Conservation (phyloP, 2,329 filamentous ascomycete genomes). For the Aspergillus novofumigatus region DNA sequence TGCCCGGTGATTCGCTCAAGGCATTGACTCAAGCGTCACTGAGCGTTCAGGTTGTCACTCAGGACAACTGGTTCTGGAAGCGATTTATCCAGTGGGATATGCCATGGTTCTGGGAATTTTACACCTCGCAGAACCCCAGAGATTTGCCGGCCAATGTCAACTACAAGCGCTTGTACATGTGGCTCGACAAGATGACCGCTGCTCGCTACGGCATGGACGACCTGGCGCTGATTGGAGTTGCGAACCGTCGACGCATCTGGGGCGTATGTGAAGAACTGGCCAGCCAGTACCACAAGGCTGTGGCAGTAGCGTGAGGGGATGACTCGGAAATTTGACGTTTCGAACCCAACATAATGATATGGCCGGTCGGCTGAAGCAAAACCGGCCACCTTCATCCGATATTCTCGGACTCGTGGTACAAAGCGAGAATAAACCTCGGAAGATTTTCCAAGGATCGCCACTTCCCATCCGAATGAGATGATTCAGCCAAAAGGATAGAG, state of each 20-base stretch:
- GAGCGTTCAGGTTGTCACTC: conserved; percentile 14
- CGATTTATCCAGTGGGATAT: conserved; percentile 15
- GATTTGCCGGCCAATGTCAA: conserved; percentile 5
- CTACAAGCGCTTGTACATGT: conserved; percentile 15
- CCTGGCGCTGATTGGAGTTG: conserved; percentile 11
- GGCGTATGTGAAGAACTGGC: conserved; percentile 15
- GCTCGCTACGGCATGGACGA: conserved; percentile 17
- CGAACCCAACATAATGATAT: neutral
- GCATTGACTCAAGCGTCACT: conserved; percentile 14
- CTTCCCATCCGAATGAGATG: neutral
- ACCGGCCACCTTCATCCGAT: neutral
- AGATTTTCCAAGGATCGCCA: neutral
- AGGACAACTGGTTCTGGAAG: conserved; percentile 19
- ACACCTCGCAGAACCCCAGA: conserved; percentile 2
- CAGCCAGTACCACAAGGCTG: conserved; percentile 5
- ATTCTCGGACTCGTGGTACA: no score
- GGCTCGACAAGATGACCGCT: conserved; percentile 12
- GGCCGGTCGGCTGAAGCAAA: neutral
- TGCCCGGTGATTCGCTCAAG: conserved; percentile 15
- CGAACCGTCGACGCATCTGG: conserved; percentile 19
- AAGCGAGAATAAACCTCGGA: no score
- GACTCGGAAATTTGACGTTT: neutral
- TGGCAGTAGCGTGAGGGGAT: neutral
- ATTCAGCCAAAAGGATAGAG: neutral
- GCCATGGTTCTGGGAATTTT: conserved; percentile 19